Base-by-base conservation (phyloP, 2,329 filamentous ascomycete genomes). In the Fusarium udum region DNA sequence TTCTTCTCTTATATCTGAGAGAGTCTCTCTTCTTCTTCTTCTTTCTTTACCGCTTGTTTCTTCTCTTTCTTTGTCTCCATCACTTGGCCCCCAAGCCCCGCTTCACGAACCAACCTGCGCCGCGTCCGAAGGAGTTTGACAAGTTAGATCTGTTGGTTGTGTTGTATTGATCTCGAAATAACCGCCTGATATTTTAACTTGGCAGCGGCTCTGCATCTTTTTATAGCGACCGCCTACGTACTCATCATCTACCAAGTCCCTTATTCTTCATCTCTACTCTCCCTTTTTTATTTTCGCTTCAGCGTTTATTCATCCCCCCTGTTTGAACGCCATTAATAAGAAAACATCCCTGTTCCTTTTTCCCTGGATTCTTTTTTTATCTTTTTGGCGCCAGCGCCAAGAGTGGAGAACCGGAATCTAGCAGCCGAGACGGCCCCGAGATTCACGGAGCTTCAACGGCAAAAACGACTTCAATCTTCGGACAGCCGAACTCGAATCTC, bases 361-460 rank as follows among this genome's bases (percentile, higher is more conserved):
- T 32, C 48, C 48, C 22, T 51, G 20, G 11, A 40, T 62, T 64
- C 61, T 62, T 62, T 64, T 58, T 61, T 64, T 53, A 67, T 48
- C 57, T 24, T 31, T 63, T 62, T 61, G 42, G 56, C 60, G 52
- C 59, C 40, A 46, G 40, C 61, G 74, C 73, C 67, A 77, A 78
- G 67, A 65, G 76, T 78, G 76, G 76, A 67, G 51, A 71, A 74
- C 74, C 76, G 76, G 76, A 74, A 70, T 70, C 61, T 58, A 71
- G 67, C 58, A 78, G 73, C 76, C 74, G 76, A 76, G 66, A 75
- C 73, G 69, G 76, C n/a, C n/a, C n/a, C n/a, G n/a, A n/a, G n/a
- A n/a, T n/a, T 69, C 74, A 77, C 76, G 76, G 76, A 78, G 72
- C 64, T 72, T 65, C 37, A 46, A 67, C 74, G 73, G 68, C 69